A percentile compares a stretch with the other conserved stretches of the same genome.
phyloP scores from a whole-genome alignment of 1,284 basidiomycete genomes.

The Porogramme epimiltina region DNA sequence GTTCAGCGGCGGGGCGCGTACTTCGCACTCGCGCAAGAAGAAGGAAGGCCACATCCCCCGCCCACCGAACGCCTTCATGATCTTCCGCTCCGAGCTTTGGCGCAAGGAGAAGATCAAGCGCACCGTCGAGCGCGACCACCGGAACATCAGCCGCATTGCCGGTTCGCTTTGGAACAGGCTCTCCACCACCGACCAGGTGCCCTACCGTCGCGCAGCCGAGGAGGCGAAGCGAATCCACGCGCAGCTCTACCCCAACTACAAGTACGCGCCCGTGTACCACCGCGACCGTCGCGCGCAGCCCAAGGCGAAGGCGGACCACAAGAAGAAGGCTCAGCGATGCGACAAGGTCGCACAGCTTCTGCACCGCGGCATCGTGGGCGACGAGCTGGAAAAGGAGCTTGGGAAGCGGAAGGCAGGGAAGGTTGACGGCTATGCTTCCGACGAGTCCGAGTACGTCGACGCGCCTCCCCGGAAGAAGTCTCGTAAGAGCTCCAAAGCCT shows the following conservation, averaged over 20 bases:
- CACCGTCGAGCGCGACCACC: conserved; percentile 45
- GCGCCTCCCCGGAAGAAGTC: conserved; percentile 4
- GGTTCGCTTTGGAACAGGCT: conserved; percentile 45
- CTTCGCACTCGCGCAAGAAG: conserved; percentile 45
- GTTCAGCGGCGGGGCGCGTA: conserved; percentile 12
- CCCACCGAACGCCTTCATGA: conserved; percentile 84
- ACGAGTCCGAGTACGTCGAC: conserved; percentile 12
- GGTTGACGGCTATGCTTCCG: conserved; percentile 7
- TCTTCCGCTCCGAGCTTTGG: conserved; percentile 77
- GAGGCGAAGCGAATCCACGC: conserved; percentile 52
- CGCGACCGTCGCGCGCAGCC: conserved; percentile 33
- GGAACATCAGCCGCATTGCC: conserved; percentile 53
- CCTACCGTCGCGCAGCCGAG: conserved; percentile 46
- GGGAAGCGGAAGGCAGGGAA: conserved; percentile 16
- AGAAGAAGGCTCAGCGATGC: conserved; percentile 40
- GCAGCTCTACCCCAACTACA: conserved; percentile 55
- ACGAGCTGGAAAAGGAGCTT: conserved; percentile 32
- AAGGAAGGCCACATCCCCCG: conserved; percentile 59
- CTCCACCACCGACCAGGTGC: conserved; percentile 34
- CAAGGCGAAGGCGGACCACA: conserved; percentile 32
- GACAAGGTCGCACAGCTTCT: conserved; percentile 45
- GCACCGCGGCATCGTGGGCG: conserved; percentile 41
- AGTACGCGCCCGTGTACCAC: conserved; percentile 47
- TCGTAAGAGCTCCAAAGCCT: background rate
- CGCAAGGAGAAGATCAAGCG: conserved; percentile 43